Conservation (phyloP, 225 moss, liverwort and hornwort genomes). For the Polytrichum formosum region DNA sequence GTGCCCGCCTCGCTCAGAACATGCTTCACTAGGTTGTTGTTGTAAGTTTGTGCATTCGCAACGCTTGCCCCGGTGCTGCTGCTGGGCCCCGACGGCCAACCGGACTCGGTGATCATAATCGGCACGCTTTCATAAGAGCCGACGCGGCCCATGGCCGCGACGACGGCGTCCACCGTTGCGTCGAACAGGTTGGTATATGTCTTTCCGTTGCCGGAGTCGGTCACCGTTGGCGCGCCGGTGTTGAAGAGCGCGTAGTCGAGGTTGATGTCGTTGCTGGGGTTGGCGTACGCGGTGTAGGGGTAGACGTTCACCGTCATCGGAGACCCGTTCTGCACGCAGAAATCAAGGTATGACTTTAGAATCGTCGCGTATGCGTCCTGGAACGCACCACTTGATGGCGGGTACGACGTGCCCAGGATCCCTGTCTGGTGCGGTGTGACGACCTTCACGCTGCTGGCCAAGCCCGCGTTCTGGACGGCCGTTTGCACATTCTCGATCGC, state of each 20-base stretch:
- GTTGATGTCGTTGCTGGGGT: conserved; percentile 34
- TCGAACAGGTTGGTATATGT: conserved; percentile 75
- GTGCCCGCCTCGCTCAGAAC: conserved; percentile 40
- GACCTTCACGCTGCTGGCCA: conserved; percentile 51
- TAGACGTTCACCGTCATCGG: conserved; percentile 79
- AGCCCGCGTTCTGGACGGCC: conserved; percentile 43
- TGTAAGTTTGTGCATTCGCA: conserved; percentile 42
- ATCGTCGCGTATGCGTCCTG: conserved; percentile 10
- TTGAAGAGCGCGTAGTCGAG: conserved; percentile 79
- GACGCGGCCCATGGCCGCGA: conserved; percentile 47
- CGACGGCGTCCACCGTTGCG: conserved; percentile 78
- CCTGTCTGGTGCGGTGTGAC: conserved; percentile 64
- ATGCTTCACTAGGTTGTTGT: conserved; percentile 47
- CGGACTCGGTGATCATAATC: conserved; percentile 63
- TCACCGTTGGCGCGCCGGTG: conserved; percentile 21
- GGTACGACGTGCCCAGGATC: conserved; percentile 41
- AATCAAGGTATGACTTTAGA: conserved; percentile 34
- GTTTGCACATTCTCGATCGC: conserved; percentile 69
- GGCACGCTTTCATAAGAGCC: conserved; percentile 50
- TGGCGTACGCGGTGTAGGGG: conserved; percentile 71
- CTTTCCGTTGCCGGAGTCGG: conserved; percentile 43
- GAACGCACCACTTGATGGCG: conserved; percentile 61
- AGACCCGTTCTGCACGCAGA: conserved; percentile 22
- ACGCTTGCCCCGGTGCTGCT: conserved; percentile 23
- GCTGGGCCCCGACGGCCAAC: conserved; percentile 61